Percentiles rank a stretch among this genome's conserved stretches.
Evolutionary conservation across 2,329 filamentous ascomycete genomes (phyloP).

Genomic region (Alternaria alternata): DNA sequence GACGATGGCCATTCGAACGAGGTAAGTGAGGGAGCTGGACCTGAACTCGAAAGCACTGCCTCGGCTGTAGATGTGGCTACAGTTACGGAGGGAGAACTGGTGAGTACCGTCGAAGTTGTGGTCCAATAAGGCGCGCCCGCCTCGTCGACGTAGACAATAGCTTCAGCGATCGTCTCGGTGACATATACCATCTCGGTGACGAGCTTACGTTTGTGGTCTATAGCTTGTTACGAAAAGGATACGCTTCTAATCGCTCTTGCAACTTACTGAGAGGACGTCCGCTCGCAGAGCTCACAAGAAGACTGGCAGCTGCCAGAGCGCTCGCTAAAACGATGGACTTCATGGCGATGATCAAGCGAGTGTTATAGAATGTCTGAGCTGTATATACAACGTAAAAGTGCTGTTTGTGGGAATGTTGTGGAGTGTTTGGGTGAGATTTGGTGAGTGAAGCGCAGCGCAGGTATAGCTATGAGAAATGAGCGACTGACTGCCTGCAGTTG

Average conservation of each 20-base stretch:
- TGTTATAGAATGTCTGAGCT: conserved; percentile 40
- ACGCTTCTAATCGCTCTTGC: neutral
- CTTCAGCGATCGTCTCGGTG: conserved; percentile 41
- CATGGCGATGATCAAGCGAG: conserved; percentile 53
- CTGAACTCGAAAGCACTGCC: neutral
- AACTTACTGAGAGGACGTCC: conserved; percentile 54
- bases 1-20: conserved; percentile 1
- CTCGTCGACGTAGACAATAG: conserved; percentile 45
- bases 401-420: conserved; percentile 16
- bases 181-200: conserved; percentile 44
- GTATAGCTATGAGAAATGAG: conserved; percentile 25
- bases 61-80: conserved; percentile 19
- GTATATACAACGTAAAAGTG: conserved; percentile 30
- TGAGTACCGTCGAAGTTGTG: conserved; percentile 23
- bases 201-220: conserved; percentile 43
- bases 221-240: conserved; percentile 16
- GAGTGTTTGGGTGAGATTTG: conserved; percentile 4
- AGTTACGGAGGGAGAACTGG: conserved; percentile 9
- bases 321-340: conserved; percentile 52
- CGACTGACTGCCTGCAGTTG: conserved; percentile 36
- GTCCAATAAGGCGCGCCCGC: conserved; percentile 40
- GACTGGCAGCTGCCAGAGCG: conserved; percentile 40
- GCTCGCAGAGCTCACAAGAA: conserved; percentile 53
- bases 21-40: conserved; percentile 7
- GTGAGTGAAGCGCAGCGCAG: conserved; percentile 14